Evolutionary conservation across 192 early-diverging fungal species (phyloP).

Genomic region (Backusella morwellensis): DNA sequence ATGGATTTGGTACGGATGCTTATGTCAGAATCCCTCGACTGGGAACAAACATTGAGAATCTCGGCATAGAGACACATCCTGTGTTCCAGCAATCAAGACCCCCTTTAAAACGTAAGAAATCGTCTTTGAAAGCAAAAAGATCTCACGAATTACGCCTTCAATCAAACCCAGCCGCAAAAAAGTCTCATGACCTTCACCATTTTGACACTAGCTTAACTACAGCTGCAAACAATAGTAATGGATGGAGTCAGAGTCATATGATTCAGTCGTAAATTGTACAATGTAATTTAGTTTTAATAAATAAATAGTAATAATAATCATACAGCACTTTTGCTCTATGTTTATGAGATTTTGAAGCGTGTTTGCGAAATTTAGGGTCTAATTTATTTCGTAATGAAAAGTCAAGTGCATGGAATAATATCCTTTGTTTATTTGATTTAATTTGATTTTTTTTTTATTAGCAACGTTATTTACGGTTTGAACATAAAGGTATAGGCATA

Average conservation of each 20-base stretch:
- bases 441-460: too few species aligned
- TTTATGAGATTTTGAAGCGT: too few species aligned
- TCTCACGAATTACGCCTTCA: background rate
- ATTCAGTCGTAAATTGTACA: constrained; percentile 12
- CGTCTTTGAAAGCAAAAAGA: background rate
- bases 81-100: background rate
- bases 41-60: constrained; percentile 64
- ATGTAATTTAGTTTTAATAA: background rate
- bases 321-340: too few species aligned
- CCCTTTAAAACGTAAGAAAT: background rate
- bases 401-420: too few species aligned
- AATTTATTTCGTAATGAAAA: too few species aligned
- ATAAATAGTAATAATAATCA: background rate
- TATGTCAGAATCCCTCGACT: constrained; percentile 80
- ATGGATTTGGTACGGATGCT: constrained; percentile 90
- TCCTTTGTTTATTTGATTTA: background rate
- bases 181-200: background rate
- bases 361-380: too few species aligned
- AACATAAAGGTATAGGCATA: background rate
- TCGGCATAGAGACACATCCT: constrained; percentile 29
- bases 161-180: background rate
- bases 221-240: background rate
- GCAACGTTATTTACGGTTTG: background rate
- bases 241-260: constrained; percentile 15
- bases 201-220: constrained; percentile 4